Conservation (phyloP, 2,329 filamentous ascomycete genomes). For the Ustilaginoidea virens region DNA sequence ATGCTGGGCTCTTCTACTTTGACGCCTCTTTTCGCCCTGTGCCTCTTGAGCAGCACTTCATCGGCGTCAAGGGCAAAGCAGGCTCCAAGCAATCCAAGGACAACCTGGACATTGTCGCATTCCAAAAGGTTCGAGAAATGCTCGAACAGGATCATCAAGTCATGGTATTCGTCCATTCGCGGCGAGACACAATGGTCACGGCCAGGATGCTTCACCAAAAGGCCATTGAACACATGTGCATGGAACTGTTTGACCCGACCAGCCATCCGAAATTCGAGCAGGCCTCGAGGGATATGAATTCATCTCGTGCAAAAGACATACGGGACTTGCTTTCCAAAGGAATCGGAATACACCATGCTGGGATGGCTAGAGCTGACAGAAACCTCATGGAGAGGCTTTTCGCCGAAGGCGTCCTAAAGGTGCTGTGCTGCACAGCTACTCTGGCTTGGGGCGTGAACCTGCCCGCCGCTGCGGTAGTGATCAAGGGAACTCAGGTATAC, state of each 20-base stretch:
- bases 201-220: constrained; percentile 77
- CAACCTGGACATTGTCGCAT: constrained; percentile 74
- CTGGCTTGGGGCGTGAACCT: constrained; percentile 98
- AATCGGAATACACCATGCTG: constrained; percentile 89
- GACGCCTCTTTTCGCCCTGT: constrained; percentile 92
- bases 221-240: constrained; percentile 63
- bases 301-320: constrained; percentile 71
- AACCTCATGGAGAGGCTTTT: constrained; percentile 95
- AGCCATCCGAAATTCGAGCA: constrained; percentile 66
- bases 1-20: constrained; percentile 91
- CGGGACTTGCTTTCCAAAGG: constrained; percentile 82
- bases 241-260: constrained; percentile 70
- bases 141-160: constrained; percentile 83
- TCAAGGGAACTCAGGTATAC: constrained; percentile 96
- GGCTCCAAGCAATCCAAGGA: constrained; percentile 70
- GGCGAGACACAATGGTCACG: constrained; percentile 83
- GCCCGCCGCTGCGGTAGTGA: constrained; percentile 88
- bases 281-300: constrained; percentile 71
- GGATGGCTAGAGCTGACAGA: constrained; percentile 85
- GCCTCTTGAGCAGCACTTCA: constrained; percentile 90
- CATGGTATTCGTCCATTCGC: constrained; percentile 98
- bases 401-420: constrained; percentile 79
- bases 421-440: constrained; percentile 95
- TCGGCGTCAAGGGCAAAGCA: constrained; percentile 86
- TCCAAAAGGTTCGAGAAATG: constrained; percentile 93